Evolutionary conservation across 345 rosid genomes (phyloP).

Genomic region (Camelina sativa): DNA sequence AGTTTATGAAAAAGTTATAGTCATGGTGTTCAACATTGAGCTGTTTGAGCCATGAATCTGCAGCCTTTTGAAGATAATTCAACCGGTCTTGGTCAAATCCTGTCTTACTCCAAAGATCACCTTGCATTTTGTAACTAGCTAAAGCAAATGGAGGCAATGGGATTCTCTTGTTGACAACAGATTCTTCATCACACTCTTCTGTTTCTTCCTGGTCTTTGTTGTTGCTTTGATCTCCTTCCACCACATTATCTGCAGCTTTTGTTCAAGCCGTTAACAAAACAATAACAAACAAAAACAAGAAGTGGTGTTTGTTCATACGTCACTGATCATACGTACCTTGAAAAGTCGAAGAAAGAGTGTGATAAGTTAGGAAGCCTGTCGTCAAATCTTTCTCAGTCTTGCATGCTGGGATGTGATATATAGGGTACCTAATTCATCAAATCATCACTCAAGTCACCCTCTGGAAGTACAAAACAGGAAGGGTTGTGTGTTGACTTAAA

Average conservation of each 20-base stretch:
- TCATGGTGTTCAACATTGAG: slow-evolving; percentile 74
- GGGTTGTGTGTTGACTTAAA: not conserved
- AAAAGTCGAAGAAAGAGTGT: slow-evolving; percentile 76
- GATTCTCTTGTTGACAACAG: slow-evolving; percentile 39
- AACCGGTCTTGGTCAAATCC: slow-evolving; percentile 53
- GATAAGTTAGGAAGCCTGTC: slow-evolving; percentile 73
- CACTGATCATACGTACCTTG: slow-evolving; percentile 54
- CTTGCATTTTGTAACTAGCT: slow-evolving; percentile 76
- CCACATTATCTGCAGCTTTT: slow-evolving; percentile 43
- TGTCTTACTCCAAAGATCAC: slow-evolving; percentile 67
- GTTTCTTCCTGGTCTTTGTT: slow-evolving; percentile 45
- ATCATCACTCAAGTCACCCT: slow-evolving; percentile 13
- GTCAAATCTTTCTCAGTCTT: slow-evolving; percentile 63
- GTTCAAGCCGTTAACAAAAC: not conserved
- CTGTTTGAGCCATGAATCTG: slow-evolving; percentile 89
- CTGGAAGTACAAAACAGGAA: not conserved
- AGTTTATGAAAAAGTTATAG: slow-evolving; percentile 56
- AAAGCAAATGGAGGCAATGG: slow-evolving; percentile 72
- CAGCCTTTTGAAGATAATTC: slow-evolving; percentile 54
- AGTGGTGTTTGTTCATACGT: not conserved
- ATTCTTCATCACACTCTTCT: slow-evolving; percentile 34
- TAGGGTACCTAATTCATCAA: slow-evolving; percentile 64
- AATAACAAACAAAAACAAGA: not conserved
- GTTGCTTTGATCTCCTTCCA: slow-evolving; percentile 59
- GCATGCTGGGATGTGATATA: slow-evolving; percentile 69